These are phyloP conservation scores for Aquilaria agallochum DNA, from an alignment of 441 rosid genomes.

Conservation along the genomic window DNA sequence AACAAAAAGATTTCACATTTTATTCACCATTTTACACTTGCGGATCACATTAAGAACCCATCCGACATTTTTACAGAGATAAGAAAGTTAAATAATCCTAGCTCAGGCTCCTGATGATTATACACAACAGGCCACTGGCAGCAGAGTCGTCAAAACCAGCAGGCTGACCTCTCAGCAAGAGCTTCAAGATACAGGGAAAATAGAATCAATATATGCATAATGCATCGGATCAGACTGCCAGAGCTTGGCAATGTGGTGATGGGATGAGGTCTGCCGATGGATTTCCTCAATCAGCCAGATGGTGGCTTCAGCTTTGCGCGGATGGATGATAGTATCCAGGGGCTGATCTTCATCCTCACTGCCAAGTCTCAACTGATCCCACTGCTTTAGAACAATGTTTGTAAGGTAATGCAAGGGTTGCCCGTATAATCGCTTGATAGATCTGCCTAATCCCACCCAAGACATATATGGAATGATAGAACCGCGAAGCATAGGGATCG, in stretches of 20 bases:
- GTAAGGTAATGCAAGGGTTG: constrained; percentile 95
- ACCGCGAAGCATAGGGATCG: constrained; percentile 53
- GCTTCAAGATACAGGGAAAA: constrained; percentile 30
- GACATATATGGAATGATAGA: constrained; percentile 69
- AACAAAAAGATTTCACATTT: too few relatives aligned
- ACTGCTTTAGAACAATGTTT: constrained; percentile 53
- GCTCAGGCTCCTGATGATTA: too few relatives aligned
- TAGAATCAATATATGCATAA: constrained; percentile 52
- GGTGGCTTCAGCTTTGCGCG: constrained; percentile 77
- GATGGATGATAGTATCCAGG: constrained; percentile 67
- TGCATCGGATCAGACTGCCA: constrained; percentile 68
- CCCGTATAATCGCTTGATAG: constrained; percentile 63
- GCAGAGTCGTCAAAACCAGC: too few relatives aligned
- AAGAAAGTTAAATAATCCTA: too few relatives aligned
- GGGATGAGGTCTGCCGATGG: constrained; percentile 67
- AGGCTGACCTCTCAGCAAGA: background rate
- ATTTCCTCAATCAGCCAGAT: constrained; percentile 85
- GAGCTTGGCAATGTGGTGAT: constrained; percentile 53
- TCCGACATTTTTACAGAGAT: too few relatives aligned
- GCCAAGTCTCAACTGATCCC: constrained; percentile 68
- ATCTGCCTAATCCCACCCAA: constrained; percentile 73
- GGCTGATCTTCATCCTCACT: constrained; percentile 42
- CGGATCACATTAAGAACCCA: too few relatives aligned
- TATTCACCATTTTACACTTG: too few relatives aligned
- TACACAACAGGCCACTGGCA: too few relatives aligned